These are phyloP conservation scores for Immersiella caudata DNA, from an alignment of 495 filamentous ascomycete species.

Conservation along the genomic window DNA sequence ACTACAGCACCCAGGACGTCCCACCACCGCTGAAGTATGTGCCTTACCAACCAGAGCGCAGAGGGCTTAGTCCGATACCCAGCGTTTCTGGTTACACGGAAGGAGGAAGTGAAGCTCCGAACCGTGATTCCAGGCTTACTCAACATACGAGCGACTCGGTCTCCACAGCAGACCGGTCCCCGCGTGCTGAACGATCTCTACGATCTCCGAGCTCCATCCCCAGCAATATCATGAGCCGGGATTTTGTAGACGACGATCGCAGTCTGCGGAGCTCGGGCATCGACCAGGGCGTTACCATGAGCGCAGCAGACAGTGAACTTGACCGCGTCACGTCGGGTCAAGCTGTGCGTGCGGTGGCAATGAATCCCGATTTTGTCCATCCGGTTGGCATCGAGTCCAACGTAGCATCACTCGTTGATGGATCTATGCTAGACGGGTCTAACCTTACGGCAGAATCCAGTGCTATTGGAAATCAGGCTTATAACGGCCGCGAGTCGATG, in stretches of 20 bases:
- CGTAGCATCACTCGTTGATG: conserved; percentile 84
- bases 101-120: conserved; percentile 49
- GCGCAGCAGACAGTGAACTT: conserved; percentile 70
- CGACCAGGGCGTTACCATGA: conserved; percentile 62
- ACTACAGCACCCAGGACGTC: conserved; percentile 57
- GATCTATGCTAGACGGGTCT: conserved; percentile 80
- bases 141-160: conserved; percentile 50
- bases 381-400: conserved; percentile 79
- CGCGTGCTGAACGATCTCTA: conserved; percentile 36
- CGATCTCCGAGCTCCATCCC: conserved; percentile 42
- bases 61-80: conserved; percentile 81
- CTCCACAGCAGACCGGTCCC: conserved; percentile 45
- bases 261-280: conserved; percentile 47
- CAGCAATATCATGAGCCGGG: conserved; percentile 45
- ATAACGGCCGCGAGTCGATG: conserved; percentile 43
- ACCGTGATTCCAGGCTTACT: conserved; percentile 53
- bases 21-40: conserved; percentile 59
- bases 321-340: conserved; percentile 66
- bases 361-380: conserved; percentile 75
- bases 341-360: conserved; percentile 65
- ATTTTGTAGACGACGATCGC: conserved; percentile 44
- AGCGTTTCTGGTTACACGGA: conserved; percentile 79
- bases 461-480: conserved; percentile 32
- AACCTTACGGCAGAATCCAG: conserved; percentile 60
- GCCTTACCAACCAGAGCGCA: conserved; percentile 59